phyloP scores from a whole-genome alignment of 805 yeast species.

The Naumovozyma baii region DNA sequence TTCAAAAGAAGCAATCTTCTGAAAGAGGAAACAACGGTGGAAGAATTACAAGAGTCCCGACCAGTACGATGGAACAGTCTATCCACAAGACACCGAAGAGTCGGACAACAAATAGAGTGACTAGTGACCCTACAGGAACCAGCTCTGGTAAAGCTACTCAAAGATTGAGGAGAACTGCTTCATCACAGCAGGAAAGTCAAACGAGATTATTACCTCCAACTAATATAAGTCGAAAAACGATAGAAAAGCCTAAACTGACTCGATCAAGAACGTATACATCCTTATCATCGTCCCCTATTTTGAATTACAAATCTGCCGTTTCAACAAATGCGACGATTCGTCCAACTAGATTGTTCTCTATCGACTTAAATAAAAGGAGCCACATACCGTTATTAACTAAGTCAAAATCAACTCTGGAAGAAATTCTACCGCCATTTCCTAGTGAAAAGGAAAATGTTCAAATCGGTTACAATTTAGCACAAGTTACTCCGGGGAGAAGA shows the following conservation, averaged over 20 bases:
- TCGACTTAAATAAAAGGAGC: slow-evolving; percentile 15
- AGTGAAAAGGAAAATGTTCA: slow-evolving; percentile 1
- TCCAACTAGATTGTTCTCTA: slow-evolving; percentile 21
- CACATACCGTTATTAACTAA: slow-evolving; percentile 14
- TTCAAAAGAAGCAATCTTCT: not conserved
- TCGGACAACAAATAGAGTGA: not conserved
- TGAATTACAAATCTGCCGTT: not conserved
- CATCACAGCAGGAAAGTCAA: not conserved
- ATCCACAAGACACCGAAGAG: slow-evolving; percentile 4
- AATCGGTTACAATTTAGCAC: not conserved
- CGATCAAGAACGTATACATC: slow-evolving; percentile 4
- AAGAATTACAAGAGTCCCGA: too few species aligned
- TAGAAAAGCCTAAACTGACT: slow-evolving; percentile 5
- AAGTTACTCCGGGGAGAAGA: not conserved
- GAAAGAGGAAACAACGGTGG: not conserved
- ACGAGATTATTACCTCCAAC: slow-evolving; percentile 12
- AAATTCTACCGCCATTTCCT: not conserved
- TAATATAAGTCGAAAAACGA: slow-evolving; percentile 6
- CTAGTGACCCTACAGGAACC: not conserved
- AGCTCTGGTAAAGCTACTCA: not conserved
- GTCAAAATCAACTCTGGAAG: slow-evolving; percentile 1
- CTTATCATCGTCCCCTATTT: slow-evolving; percentile 6
- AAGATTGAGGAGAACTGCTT: not conserved
- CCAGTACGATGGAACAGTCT: too few species aligned
- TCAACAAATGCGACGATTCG: not conserved